Evolutionary conservation across 768 basidiomycete genomes (phyloP), one percentile per base, ranked within the genome.

Genomic region (Lactifluus pinguis): DNA sequence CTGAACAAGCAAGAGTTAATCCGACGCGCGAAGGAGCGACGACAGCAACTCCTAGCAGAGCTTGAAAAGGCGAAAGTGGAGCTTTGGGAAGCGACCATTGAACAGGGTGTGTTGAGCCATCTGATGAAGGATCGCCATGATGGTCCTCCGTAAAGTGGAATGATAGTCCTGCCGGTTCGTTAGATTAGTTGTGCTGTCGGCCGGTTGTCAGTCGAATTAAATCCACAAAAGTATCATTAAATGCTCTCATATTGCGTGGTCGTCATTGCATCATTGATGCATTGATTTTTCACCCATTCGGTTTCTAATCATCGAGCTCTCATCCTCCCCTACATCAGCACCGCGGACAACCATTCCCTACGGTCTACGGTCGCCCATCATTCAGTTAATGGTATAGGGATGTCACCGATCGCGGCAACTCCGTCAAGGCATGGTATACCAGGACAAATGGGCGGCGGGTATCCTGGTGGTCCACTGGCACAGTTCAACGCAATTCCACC

Each of bases 41-140:
- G 81, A 60, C 71, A 72, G 57, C 75, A 80, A 65, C 65, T 91
- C 41, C 72, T 73, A 57, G 72, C 72, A 10, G 83, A 86, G 72
- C 72, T 90, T 49, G 78, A 83, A 52, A 75, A 73, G 55, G 80
- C 83, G 25, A 85, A 85, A 68, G 76, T 81, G 32, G 83, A 85
- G 67, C 71, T 89, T 59, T 89, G 89, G 89, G 86, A 88, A 72
- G 78, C 79, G 53, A 83, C 81, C 44, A 77, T 88, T 53, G 87
- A 88, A 71, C 80, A 83, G 67, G 85, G 83, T n/a, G 82, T 79
- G 54, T 72, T 87, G 60, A 69, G 76, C 41, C 76, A 82, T 63
- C 68, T 85, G 48, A 65, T 67, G 63, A 81, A 73, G 69, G 72
- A 75, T 53, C 49, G 25, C 2, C 25, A 25, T 25, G 25, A 52